Conservation (phyloP, 176 grass and related monocot genomes). For the Aegilops umbellulata region DNA sequence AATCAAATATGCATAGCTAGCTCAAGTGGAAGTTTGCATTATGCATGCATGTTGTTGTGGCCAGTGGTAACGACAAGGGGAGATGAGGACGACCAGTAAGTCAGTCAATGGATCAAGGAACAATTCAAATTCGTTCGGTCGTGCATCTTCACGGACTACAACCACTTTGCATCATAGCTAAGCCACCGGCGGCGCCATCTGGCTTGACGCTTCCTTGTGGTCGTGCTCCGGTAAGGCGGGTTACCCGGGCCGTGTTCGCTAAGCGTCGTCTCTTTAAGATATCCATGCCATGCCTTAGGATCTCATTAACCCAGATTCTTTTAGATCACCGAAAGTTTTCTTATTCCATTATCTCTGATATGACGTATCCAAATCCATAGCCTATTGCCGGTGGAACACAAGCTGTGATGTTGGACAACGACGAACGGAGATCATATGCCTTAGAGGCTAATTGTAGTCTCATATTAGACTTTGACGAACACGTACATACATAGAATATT, state of each 20-base stretch:
- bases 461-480: too few species aligned
- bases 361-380: too few species aligned
- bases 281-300: neutral
- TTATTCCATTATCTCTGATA: neutral
- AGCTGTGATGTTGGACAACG: neutral
- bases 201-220: neutral
- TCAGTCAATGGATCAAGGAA: neutral
- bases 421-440: neutral
- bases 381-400: too few species aligned
- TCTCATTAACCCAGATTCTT: neutral
- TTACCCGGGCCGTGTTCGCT: neutral
- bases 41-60: too few species aligned
- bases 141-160: neutral
- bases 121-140: neutral
- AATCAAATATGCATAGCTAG: neutral
- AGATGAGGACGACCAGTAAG: neutral
- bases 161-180: neutral
- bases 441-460: too few species aligned
- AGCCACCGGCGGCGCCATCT: neutral
- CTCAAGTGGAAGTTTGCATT: too few species aligned
- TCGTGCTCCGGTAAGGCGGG: neutral
- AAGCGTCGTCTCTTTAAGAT: neutral
- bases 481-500: too few species aligned
- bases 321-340: neutral
- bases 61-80: neutral